Evolutionary conservation across 2,329 filamentous ascomycete species (phyloP), one percentile per base, ranked within the genome.

Genomic region (Botrytis pseudocinerea): DNA sequence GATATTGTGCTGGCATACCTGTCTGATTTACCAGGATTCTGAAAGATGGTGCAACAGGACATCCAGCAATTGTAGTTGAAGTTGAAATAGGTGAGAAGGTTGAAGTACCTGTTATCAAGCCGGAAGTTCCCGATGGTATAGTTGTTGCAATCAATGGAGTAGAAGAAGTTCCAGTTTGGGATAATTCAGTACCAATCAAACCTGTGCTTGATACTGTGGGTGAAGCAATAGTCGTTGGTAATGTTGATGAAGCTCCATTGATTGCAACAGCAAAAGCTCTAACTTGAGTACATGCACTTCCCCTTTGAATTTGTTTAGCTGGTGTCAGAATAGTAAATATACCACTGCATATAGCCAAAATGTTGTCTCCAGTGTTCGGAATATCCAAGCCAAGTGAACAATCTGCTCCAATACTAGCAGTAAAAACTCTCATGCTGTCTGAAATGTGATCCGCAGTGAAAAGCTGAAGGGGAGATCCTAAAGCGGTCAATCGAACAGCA

Each of bases 401-500:
- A n/a, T 75, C 51, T 20, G 35, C 48, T 14, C 69, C 38, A 46
- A 75, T 25, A n/a, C 54, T 68, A 1, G 62, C 60, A n/a, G 54
- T 72, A 38, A 74, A 76, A 4, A 61, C 57, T 32, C 63, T 54
- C 73, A 76, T 74, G 42, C 64, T 72, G 25, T 42, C 20, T 12
- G 71, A 65, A 35, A 76, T n/a, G 64, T 75, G 73, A 10, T 57
- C 38, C 2, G 65, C 10, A 25, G 74, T 66, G 20, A 70, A 76
- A 18, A 76, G 35, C 48, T 76, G 75, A n/a, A 76, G 69, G 54
- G 74, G 44, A 6, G 75, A 73, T n/a, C 74, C 74, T 44, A 76
- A 32, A 48, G 74, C 51, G 10, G 42, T 44, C 32, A 46, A 25
- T 38, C 65, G 59, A 14, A 76, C 74, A 59, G 75, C 74, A 32